A percentile compares a stretch with the other conserved stretches of the same genome.
Evolutionary conservation across 441 rosid species (phyloP).

Genomic region (Populus hybrid): DNA sequence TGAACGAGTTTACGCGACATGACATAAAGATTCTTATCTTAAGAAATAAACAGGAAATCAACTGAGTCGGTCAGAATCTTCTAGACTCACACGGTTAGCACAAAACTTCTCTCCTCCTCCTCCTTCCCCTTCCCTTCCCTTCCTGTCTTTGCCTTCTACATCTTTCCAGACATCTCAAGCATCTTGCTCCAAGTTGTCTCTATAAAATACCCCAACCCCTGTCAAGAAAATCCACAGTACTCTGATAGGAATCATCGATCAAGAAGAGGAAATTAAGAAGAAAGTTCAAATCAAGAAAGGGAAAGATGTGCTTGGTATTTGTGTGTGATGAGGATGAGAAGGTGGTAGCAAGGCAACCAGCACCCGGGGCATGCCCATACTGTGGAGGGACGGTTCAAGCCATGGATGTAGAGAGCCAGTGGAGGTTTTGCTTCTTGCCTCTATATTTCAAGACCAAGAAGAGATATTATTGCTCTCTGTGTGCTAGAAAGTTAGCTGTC

Average conservation of each 20-base stretch:
- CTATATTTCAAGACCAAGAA: slow-evolving; percentile 64
- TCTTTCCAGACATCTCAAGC: background rate
- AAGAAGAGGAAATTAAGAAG: background rate
- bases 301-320: slow-evolving; percentile 51
- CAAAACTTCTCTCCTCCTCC: background rate
- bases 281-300: background rate
- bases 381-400: slow-evolving; percentile 78
- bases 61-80: background rate
- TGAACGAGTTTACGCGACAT: background rate
- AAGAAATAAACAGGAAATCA: background rate
- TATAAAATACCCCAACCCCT: background rate
- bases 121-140: background rate
- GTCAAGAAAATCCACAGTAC: background rate
- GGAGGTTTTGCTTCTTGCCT: slow-evolving; percentile 79
- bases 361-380: slow-evolving; percentile 74
- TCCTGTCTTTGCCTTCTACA: background rate
- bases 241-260: background rate
- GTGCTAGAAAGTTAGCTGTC: slow-evolving; percentile 51
- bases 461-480: slow-evolving; percentile 51
- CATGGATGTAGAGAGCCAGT: slow-evolving; percentile 57
- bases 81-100: background rate
- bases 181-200: background rate
- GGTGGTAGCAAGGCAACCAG: slow-evolving; percentile 63
- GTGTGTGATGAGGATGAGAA: slow-evolving; percentile 52
- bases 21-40: background rate